Evolutionary conservation across 352 stramenopile genomes (phyloP), one percentile per base, ranked within the genome.

Genomic region (Blastocystis sp.): DNA sequence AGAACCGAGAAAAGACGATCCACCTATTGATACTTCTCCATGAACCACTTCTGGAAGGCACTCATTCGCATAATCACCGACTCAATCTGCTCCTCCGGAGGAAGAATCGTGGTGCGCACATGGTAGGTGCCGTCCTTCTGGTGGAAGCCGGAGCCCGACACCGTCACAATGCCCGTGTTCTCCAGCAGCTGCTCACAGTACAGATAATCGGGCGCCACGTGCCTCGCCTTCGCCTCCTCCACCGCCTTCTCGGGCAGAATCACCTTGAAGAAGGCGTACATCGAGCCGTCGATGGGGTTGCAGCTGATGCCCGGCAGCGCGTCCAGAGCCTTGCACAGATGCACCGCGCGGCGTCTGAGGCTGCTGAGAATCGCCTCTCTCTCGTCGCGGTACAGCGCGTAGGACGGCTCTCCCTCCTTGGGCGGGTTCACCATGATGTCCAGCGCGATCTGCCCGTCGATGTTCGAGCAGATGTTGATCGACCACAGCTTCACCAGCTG

Each of bases 401-500:
- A 96, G 13, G 96, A 97, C 16, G 93, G 93, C 66, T 97, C 92
- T 12, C 96, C 96, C 51, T 91, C 80, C 78, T 96, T 93, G 1
- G 96, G 96, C 76, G 96, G 96, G 91, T 97, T 96, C 39, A 97
- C 97, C 97, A 99, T 99, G 88, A 99, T 93, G 62, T 95, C 96
- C 55, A 96, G 97, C 94, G 98, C 97, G 67, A 99, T 93, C 93
- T 99, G 97, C 13, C 97, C 97, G 90, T 96, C 94, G 35, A 98
- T 94, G 91, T 98, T 98, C 55, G 94, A 97, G 93, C 97, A 99
- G 26, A 99, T 93, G 90, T 95, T 96, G 59, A 98, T 93, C 29
- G 95, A 98, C 85, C 96, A 96, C 80, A 99, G 93, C 93, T 99
- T 99, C 92, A 98, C 98, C 29, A 99, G 92, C 92, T 99, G 94